Conservation (phyloP, 2,329 filamentous ascomycete genomes). For the Aspergillus fumigatus region DNA sequence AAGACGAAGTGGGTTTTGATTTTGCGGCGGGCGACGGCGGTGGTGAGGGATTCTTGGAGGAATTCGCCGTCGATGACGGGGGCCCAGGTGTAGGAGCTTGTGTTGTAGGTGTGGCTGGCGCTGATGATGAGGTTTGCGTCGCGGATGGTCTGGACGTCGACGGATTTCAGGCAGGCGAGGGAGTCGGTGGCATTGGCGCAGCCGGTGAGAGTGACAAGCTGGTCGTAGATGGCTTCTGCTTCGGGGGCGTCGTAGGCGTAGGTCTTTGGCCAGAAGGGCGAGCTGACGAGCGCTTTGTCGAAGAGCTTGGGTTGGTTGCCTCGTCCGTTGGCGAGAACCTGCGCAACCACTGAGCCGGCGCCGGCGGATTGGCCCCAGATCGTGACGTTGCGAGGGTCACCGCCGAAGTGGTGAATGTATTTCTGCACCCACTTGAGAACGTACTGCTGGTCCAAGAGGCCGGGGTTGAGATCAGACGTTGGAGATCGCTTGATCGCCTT, state of each 20-base stretch:
- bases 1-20: constrained; percentile 48
- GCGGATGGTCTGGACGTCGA: constrained; percentile 51
- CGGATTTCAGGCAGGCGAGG: constrained; percentile 52
- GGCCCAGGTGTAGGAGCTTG: constrained; percentile 56
- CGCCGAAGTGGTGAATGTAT: constrained; percentile 52
- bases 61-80: constrained; percentile 57
- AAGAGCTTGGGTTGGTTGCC: constrained; percentile 45
- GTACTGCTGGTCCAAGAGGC: constrained; percentile 50
- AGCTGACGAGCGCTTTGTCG: constrained; percentile 47
- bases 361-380: constrained; percentile 55
- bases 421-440: constrained; percentile 52
- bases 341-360: constrained; percentile 39
- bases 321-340: constrained; percentile 46
- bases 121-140: constrained; percentile 50
- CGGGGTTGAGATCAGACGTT: constrained; percentile 48
- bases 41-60: constrained; percentile 45
- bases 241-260: constrained; percentile 49
- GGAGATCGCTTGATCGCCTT: constrained; percentile 42
- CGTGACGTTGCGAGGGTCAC: constrained; percentile 49
- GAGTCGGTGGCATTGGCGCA: constrained; percentile 44
- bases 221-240: constrained; percentile 49
- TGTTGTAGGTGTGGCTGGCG: constrained; percentile 49
- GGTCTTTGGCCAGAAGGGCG: constrained; percentile 58
- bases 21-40: constrained; percentile 33
- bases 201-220: constrained; percentile 44